Conservation (phyloP, 257 asterid genomes). For the Solanum verrucosum region DNA sequence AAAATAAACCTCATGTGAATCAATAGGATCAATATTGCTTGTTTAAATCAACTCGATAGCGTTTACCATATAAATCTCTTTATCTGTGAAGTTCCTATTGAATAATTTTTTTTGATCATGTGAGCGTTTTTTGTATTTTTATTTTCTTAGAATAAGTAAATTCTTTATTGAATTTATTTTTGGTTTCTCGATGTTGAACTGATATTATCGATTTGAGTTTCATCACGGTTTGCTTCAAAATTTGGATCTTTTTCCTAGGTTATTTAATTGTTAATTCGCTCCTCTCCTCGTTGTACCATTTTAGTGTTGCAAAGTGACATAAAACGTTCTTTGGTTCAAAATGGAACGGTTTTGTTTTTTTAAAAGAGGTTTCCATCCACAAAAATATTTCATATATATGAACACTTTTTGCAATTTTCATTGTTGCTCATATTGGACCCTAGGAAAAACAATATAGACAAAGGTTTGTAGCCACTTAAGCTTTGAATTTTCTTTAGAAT, state of each 20-base stretch:
- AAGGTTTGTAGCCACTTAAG: not conserved
- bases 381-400: not conserved
- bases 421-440: not conserved
- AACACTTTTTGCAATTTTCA: not conserved
- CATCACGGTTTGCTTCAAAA: not conserved
- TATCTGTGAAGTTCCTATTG: not conserved
- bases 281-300: not conserved
- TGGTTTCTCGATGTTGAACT: not conserved
- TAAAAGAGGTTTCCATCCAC: not conserved
- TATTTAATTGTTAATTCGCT: not conserved
- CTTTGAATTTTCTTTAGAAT: not conserved
- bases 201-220: not conserved
- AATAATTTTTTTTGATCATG: not conserved
- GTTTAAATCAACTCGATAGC: not conserved
- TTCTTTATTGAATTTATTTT: not conserved
- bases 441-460: not conserved
- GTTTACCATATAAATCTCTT: not conserved
- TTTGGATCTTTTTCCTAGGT: not conserved
- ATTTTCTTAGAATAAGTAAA: not conserved
- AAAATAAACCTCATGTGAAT: not conserved
- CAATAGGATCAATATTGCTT: not conserved
- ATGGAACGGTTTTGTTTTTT: not conserved
- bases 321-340: not conserved
- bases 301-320: not conserved
- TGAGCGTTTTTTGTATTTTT: not conserved